Evolutionary conservation across 768 basidiomycete species (phyloP).

Genomic region (Lactarius sp.): DNA sequence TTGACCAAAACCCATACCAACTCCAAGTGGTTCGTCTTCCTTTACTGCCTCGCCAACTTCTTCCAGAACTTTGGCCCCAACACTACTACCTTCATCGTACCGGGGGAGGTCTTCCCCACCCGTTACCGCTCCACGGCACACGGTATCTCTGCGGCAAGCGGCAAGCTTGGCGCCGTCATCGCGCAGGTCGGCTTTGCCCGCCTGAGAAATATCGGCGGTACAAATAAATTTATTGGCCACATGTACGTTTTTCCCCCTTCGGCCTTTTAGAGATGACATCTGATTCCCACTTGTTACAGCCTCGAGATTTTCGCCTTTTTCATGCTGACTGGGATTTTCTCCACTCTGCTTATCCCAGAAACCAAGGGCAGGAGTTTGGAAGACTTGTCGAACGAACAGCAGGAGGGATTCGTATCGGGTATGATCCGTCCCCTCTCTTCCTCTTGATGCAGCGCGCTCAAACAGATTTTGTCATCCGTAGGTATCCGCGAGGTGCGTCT

Average conservation of each 20-base stretch:
- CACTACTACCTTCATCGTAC: slow-evolving; percentile 73
- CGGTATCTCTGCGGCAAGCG: slow-evolving; percentile 78
- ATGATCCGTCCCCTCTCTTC: neutral
- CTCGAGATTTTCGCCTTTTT: slow-evolving; percentile 80
- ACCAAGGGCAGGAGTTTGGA: slow-evolving; percentile 65
- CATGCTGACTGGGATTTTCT: slow-evolving; percentile 82
- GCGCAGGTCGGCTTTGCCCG: slow-evolving; percentile 73
- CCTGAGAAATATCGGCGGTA: slow-evolving; percentile 64
- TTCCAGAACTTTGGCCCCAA: slow-evolving; percentile 90
- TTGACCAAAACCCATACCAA: slow-evolving; percentile 41
- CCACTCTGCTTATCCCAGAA: slow-evolving; percentile 76
- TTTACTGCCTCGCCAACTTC: slow-evolving; percentile 84
- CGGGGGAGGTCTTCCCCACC: slow-evolving; percentile 83
- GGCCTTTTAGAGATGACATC: neutral
- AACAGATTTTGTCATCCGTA: neutral
- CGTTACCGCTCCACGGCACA: slow-evolving; percentile 83
- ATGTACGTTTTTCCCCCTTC: slow-evolving; percentile 44
- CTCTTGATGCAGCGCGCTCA: neutral
- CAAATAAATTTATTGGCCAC: slow-evolving; percentile 55
- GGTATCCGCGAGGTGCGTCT: slow-evolving; percentile 13
- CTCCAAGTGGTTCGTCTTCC: slow-evolving; percentile 65
- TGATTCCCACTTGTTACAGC: slow-evolving; percentile 32
- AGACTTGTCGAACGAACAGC: slow-evolving; percentile 68
- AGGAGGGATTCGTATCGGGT: slow-evolving; percentile 51
- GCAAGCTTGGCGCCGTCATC: slow-evolving; percentile 80